Evolutionary conservation across 345 rosid species (phyloP), one percentile per base, ranked within the genome.

Genomic region (Salix arbutifolia): DNA sequence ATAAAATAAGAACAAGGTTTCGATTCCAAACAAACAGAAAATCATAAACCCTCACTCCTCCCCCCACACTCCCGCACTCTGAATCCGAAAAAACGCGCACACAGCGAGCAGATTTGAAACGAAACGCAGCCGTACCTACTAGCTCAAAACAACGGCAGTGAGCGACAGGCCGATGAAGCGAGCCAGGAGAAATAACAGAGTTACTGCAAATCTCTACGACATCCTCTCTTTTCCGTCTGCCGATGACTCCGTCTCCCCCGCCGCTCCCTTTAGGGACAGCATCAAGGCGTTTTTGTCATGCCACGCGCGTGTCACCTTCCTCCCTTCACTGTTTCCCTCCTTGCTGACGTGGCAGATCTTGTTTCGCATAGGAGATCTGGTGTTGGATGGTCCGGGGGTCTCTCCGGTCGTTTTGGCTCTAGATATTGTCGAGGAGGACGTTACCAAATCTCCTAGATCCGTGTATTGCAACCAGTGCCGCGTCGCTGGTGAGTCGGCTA

Each of bases 381-480:
- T 69, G 18, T 2, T 13, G 14, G 82, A 81, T n/a, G 85, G 61
- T 17, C 48, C 82, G 67, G 90, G 84, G 80, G 75, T 79, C 42
- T 83, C 86, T n/a, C 73, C 88, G 10, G 67, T 33, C 12, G 72
- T 86, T 61, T 82, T 86, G 35, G 75, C 85, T 13, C 86, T 89
- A 21, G 89, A 91, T 69, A 74, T 92, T 60, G 88, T 91, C 38
- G 94, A 91, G 79, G 97, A 91, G 75, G 95, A 91, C 52, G 92
- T 91, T 6, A 85, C 91, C 44, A 84, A 87, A 85, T 86, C 91
- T 40, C 21, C 87, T 72, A 88, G 91, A 88, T 92, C 95, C 44
- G 88, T 86, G 26, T 89, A 92, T 82, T 92, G 95, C 72, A 90
- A 89, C 81, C 92, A 91, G 86, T 92, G 95, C 80, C 89, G 90